Conservation (phyloP, 495 filamentous ascomycete species). For the Elaphomyces granulatus region DNA sequence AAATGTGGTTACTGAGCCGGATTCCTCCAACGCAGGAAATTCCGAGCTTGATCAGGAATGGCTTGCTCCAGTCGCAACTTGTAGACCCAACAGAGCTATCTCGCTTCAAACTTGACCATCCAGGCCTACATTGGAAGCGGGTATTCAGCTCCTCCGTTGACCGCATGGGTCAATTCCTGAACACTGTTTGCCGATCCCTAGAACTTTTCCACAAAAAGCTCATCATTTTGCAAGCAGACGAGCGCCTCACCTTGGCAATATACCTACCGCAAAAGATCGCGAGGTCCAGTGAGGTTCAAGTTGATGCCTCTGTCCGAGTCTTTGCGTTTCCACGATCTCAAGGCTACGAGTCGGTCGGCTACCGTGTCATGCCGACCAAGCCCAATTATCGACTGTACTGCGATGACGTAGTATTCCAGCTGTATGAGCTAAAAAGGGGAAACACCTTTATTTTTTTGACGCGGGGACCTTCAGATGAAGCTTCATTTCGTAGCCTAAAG, state of each 20-base stretch:
- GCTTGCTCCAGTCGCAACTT: neutral
- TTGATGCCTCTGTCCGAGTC: conserved; percentile 28
- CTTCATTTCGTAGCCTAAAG: neutral
- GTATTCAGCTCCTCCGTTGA: neutral
- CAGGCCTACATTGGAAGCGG: neutral
- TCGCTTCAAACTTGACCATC: neutral
- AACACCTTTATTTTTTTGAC: conserved; percentile 33
- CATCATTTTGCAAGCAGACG: conserved; percentile 29
- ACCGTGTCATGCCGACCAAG: conserved; percentile 27
- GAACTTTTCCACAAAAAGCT: conserved; percentile 30
- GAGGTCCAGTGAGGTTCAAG: conserved; percentile 20
- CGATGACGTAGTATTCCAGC: conserved; percentile 27
- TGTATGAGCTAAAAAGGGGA: conserved; percentile 24
- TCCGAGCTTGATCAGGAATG: neutral
- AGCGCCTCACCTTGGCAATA: conserved; percentile 33
- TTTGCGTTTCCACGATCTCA: conserved; percentile 36
- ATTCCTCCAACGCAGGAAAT: neutral
- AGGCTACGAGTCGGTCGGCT: conserved; percentile 18
- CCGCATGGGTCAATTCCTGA: neutral
- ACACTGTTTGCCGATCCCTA: neutral
- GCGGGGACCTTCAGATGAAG: neutral
- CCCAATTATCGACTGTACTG: conserved; percentile 31
- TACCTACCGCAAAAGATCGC: conserved; percentile 33
- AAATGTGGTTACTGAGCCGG: conserved; percentile 11
- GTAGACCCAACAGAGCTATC: neutral